Conservation (phyloP, 208 protist genomes). For the Balamuthia mandrillaris region DNA sequence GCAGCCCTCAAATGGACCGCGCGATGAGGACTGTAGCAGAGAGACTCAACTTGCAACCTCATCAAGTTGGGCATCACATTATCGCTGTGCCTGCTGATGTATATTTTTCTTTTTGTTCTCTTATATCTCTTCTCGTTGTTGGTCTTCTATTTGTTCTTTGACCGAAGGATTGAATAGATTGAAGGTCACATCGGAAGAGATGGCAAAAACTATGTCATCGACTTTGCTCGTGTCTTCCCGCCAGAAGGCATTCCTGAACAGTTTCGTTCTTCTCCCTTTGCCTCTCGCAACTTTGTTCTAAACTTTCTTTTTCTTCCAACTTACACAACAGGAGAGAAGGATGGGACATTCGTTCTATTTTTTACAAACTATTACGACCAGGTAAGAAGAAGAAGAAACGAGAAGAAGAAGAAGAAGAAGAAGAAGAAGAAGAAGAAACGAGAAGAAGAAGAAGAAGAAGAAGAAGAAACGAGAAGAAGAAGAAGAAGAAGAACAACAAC, state of each 20-base stretch:
- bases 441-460: neutral
- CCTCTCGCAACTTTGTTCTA: no score
- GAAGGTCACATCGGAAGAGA: conserved; percentile 20
- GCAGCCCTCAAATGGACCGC: neutral
- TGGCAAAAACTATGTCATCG: conserved; percentile 29
- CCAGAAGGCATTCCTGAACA: conserved; percentile 45
- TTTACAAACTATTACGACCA: no score
- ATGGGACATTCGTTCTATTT: no score
- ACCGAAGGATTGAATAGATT: no score
- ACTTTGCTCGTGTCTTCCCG: conserved; percentile 43
- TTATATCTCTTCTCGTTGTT: neutral
- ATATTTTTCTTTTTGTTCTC: neutral
- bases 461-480: neutral
- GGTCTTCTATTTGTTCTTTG: neutral
- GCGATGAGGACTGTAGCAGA: neutral
- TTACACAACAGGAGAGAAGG: no score
- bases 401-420: neutral
- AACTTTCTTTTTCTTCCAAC: no score
- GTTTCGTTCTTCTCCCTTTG: no score
- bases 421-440: neutral
- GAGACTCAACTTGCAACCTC: neutral
- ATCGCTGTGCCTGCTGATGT: no score
- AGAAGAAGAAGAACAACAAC: neutral
- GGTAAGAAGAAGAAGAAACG: no score
- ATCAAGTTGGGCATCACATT: neutral